These are phyloP conservation scores for Aureobasidium subglaciale DNA, from an alignment of 2,329 filamentous ascomycete genomes.

Conservation along the genomic window DNA sequence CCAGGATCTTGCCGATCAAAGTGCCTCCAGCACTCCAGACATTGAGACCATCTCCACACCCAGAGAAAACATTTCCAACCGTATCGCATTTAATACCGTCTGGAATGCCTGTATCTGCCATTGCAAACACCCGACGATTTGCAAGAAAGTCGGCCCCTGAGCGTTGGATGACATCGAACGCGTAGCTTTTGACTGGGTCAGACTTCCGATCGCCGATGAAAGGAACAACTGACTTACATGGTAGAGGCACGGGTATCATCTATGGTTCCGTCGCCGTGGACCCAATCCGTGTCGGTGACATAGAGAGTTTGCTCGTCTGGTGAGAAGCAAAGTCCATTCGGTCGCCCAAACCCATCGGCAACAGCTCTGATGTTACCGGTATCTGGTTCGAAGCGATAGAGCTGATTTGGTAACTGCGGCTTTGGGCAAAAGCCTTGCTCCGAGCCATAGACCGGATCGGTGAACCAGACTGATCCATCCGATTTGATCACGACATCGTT, in stretches of 20 bases:
- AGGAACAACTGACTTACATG: conserved; percentile 34
- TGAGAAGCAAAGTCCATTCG: conserved; percentile 51
- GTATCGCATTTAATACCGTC: conserved; percentile 19
- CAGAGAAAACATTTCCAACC: conserved; percentile 16
- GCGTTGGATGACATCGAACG: conserved; percentile 26
- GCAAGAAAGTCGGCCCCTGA: conserved; percentile 18
- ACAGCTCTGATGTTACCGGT: conserved; percentile 47
- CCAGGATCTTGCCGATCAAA: conserved; percentile 37
- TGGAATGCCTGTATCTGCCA: conserved; percentile 15
- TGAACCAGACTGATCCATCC: conserved; percentile 31
- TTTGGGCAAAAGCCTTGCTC: conserved; percentile 48
- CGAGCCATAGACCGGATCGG: conserved; percentile 25
- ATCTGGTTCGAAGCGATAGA: conserved; percentile 48
- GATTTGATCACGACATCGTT: conserved; percentile 51
- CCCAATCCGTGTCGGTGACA: conserved; percentile 48
- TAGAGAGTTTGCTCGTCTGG: conserved; percentile 46
- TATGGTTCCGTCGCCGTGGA: conserved; percentile 32
- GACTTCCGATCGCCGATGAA: too few relatives aligned
- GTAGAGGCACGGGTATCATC: conserved; percentile 39
- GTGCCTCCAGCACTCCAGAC: conserved; percentile 16
- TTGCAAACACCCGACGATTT: conserved; percentile 17
- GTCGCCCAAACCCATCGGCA: conserved; percentile 48
- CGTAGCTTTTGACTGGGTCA: conserved; percentile 15
- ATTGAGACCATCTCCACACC: conserved; percentile 18
- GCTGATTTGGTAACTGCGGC: conserved; percentile 49